These are phyloP conservation scores for Thalassiosira livingstoniorum DNA, from an alignment of 352 stramenopile genomes.

Conservation along the genomic window DNA sequence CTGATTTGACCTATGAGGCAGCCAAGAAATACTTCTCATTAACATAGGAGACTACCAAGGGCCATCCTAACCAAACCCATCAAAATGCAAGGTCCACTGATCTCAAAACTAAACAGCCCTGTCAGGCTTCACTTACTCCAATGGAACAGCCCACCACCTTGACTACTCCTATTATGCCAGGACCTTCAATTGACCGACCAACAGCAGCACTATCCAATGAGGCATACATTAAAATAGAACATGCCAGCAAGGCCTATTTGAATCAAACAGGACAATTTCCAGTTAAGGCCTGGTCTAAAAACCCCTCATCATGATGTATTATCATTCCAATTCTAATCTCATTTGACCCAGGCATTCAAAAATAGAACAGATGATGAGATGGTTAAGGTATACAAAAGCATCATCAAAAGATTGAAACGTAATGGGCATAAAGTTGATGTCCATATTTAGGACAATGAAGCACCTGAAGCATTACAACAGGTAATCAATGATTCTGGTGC, in stretches of 20 bases:
- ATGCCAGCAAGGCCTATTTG: slow-evolving; percentile 36
- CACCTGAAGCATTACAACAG: neutral
- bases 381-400: slow-evolving; percentile 12
- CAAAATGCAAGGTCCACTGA: slow-evolving; percentile 15
- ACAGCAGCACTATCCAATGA: slow-evolving; percentile 17
- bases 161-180: too few species aligned
- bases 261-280: slow-evolving; percentile 57
- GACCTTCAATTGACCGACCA: too few species aligned
- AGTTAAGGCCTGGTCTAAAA: slow-evolving; percentile 32
- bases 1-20: slow-evolving; percentile 7
- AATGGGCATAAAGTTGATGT: slow-evolving; percentile 4
- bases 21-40: slow-evolving; percentile 7
- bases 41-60: slow-evolving; percentile 18
- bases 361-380: neutral
- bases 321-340: slow-evolving; percentile 60
- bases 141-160: too few species aligned
- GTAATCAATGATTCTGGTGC: neutral
- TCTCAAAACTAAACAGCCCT: neutral
- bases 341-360: slow-evolving; percentile 44
- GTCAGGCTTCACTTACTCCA: too few species aligned
- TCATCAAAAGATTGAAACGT: slow-evolving; percentile 5
- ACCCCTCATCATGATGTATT: slow-evolving; percentile 62
- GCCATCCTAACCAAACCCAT: slow-evolving; percentile 4
- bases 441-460: slow-evolving; percentile 29
- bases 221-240: slow-evolving; percentile 7